phyloP scores from a whole-genome alignment of 352 stramenopile genomes.

The Phytophthora crassamura region DNA sequence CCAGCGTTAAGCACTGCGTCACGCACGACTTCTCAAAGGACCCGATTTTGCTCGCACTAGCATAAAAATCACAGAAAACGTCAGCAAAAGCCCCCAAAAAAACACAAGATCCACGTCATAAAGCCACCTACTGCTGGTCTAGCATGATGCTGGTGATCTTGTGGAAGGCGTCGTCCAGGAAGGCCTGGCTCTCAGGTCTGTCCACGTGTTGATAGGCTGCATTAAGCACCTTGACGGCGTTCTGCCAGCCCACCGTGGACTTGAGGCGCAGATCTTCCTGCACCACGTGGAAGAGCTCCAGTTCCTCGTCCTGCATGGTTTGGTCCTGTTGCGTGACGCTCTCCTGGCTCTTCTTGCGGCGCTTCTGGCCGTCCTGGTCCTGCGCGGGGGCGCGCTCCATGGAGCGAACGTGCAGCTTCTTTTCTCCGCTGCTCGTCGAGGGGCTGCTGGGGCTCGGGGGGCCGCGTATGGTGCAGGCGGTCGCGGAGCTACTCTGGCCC shows the following conservation, averaged over 20 bases:
- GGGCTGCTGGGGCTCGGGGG: constrained; percentile 38
- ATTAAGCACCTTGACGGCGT: constrained; percentile 87
- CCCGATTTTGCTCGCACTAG: constrained; percentile 88
- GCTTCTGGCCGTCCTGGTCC: constrained; percentile 66
- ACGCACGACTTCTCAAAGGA: constrained; percentile 88
- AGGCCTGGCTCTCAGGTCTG: constrained; percentile 73
- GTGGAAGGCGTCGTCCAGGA: constrained; percentile 78
- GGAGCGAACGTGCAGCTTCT: constrained; percentile 67
- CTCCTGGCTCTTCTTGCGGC: constrained; percentile 75
- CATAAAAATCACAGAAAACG: constrained; percentile 11
- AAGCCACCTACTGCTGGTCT: constrained; percentile 83
- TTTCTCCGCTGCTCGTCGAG: constrained; percentile 48
- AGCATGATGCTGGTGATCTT: constrained; percentile 92
- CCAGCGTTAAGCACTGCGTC: constrained; percentile 74
- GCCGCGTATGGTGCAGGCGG: constrained; percentile 44
- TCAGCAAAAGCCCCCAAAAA: neutral
- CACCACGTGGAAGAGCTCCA: constrained; percentile 86
- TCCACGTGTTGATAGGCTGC: constrained; percentile 75
- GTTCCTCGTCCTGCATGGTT: constrained; percentile 85
- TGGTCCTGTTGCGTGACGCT: constrained; percentile 31
- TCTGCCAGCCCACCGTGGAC: constrained; percentile 91
- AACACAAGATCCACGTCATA: neutral
- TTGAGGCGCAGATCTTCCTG: constrained; percentile 87
- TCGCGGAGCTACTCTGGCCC: constrained; percentile 33
- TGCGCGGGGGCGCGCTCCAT: constrained; percentile 60